Base-by-base conservation (phyloP, 2,329 filamentous ascomycete species). In the Calonectria pteridis region DNA sequence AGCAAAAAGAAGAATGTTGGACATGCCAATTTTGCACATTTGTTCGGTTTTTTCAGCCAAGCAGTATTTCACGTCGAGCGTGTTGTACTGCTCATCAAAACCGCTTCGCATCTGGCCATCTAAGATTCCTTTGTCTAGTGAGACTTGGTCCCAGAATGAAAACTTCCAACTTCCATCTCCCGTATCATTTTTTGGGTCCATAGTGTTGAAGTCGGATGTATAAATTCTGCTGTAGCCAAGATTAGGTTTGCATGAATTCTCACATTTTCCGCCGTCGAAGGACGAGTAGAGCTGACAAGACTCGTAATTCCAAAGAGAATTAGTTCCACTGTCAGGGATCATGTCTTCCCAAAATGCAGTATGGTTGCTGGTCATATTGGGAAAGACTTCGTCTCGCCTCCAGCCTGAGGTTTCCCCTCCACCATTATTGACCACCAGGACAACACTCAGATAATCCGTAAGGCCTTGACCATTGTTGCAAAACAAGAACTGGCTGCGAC, bases 1-100 rank as follows among this genome's bases (percentile, higher is more conserved):
- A 16, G 49, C 49, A 20, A 67, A 55, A 37, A 67, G 49, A 20
- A 67, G 64, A 20, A 9, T 13, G 9, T 53, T 67, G 18, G 64
- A 67, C 46, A 67, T 51, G 23, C 49, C 64, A 23, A 67, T 51
- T 14, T 55, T 53, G 49, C 64, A 67, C 64, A 55, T 28, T 50
- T 67, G 64, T 2, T 28, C 49, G 7, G 23, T 53, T 50, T 55
- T 55, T 26, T 67, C 64, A 5, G 64, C 64, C 31, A 67, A 23
- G 18, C 64, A 67, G n/a, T 67, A 67, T 31, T 67, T n/a, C 9
- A 67, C 64, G 26, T 40, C 11, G n/a, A 67, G 33, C 3, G 46
- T n/a, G 35, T 51, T 53, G 33, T 67, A 67, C 16, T 29, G n/a
- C 11, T 67, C 31, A 18, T 67, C 64, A 35, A 67, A 67, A 2